These are phyloP conservation scores for Suhomyces sp. DNA, from an alignment of 805 yeast species.

Conservation along the genomic window DNA sequence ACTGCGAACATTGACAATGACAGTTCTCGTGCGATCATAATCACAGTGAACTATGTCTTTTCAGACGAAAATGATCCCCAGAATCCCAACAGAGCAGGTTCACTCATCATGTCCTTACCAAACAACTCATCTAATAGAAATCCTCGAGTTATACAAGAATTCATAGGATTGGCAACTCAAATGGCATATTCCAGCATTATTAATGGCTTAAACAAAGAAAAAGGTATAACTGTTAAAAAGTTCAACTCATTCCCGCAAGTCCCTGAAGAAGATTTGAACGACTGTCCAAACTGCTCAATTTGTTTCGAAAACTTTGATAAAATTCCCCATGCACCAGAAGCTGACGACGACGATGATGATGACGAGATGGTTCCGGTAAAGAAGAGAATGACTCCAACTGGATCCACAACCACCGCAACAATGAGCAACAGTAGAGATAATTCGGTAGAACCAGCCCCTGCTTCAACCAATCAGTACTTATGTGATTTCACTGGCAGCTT, in stretches of 20 bases:
- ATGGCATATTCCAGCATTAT: slow-evolving; percentile 66
- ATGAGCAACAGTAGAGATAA: slow-evolving; percentile 1
- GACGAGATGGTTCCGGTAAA: slow-evolving; percentile 7
- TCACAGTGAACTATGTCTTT: slow-evolving; percentile 45
- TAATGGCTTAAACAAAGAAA: slow-evolving; percentile 45
- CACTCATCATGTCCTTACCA: slow-evolving; percentile 65
- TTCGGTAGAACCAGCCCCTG: not conserved
- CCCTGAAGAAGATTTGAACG: slow-evolving; percentile 26
- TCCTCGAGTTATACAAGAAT: slow-evolving; percentile 58
- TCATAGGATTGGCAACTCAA: slow-evolving; percentile 66
- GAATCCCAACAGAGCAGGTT: slow-evolving; percentile 49
- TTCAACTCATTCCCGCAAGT: slow-evolving; percentile 51
- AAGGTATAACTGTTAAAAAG: slow-evolving; percentile 52
- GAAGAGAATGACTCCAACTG: slow-evolving; percentile 5
- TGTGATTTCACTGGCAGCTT: slow-evolving; percentile 20
- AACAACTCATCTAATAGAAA: slow-evolving; percentile 59
- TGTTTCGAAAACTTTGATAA: slow-evolving; percentile 38
- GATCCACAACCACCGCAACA: slow-evolving; percentile 3
- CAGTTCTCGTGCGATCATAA: slow-evolving; percentile 36
- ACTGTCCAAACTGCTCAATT: slow-evolving; percentile 49
- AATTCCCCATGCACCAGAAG: not conserved
- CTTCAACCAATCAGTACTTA: slow-evolving; percentile 11
- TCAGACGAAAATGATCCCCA: slow-evolving; percentile 40
- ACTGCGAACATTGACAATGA: too few relatives aligned
- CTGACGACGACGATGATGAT: slow-evolving; percentile 1